Base-by-base conservation (phyloP, 1,284 basidiomycete species). In the Wallemia mellicola region DNA sequence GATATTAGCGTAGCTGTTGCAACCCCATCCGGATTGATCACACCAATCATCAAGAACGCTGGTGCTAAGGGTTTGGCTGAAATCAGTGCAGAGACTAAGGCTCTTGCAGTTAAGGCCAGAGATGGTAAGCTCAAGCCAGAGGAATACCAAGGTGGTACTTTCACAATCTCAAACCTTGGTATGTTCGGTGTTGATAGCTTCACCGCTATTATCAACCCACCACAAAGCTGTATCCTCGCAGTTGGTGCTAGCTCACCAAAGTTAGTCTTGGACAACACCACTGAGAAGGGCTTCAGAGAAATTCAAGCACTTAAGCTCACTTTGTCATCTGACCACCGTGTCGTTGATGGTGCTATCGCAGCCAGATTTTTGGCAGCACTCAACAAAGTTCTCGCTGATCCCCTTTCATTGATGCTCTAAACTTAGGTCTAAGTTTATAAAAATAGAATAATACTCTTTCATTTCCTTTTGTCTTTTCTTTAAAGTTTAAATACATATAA, bases 131-230 rank as follows among this genome's bases (percentile, higher is more conserved):
- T 99, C 61, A 77, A 83, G 70, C 92, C 94, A 30, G 77, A 84
- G 60, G 92, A 99, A 72, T 99, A 98, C 76, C 88, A 95, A 82
- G 94, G 94, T 63, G 94, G 94, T 60, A 85, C 88, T 14, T 98
- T 99, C 75, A 98, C 94, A 60, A 88, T 99, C 70, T 98, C 94
- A 64, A 99, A 99, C 75, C 78, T 99, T 65, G 94, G 94, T 73
- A 98, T 98, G 94, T 94, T 79, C 68, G 92, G 87, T 65, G 79
- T 92, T 66, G 79, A 80, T 61, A 81, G 94, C 73, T 99, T 99
- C 72, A 96, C 91, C 24, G 94, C 94, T 59, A 98, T 99, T 74
- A 95, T 99, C 79, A 99, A 99, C 78, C 80, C 86, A 22, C 94
- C 94, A 32, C 94, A 98, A 73, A 86, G 86, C 62, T 95, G 89